Base-by-base conservation (phyloP, 441 rosid species). In the Mallotus japonicus region DNA sequence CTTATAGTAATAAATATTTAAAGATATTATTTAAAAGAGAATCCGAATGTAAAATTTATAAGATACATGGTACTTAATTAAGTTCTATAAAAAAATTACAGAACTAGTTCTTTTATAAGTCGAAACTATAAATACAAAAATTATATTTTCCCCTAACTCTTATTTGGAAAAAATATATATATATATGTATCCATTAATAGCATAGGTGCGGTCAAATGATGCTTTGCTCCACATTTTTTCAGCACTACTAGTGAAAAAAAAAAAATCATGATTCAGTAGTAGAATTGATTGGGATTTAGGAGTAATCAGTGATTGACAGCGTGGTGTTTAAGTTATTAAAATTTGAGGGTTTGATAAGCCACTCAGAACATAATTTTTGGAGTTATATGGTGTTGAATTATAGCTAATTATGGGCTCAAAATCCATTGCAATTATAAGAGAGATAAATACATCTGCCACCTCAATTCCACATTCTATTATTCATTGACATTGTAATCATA, bases 331-430 rank as follows among this genome's bases (percentile, higher is more conserved):
- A 67, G 71, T 22, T 67, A 8, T 53, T 19, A 53, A 37, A 32
- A 5, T 24, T 62, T 37, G 14, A 37, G 17, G 5, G 15, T 34
- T 62, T 13, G 19, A 16, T 17, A 6, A 46, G 1, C 49, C n/a
- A 44, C 5, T 40, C 8, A 13, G 15, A 12, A 24, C 40, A 69
- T 22, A 13, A 69, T 69, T 69, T 56, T 57, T 69, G 53, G 64
- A 57, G 60, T 19, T 20, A 69, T 40, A 17, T 68, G 47, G 22
- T n/a, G 8, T 56, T 28, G n/a, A 69, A 24, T 69, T 69, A 69
- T 69, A 37, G 54, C 72, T 69, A 69, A 69, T 69, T 69, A 42
- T 69, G 62, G 40, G 9, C 63, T 24, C 63, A 37, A 56, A 56
- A 42, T 57, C 72, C 6, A 58, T 19, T 17, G 51, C 46, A 69